Evolutionary conservation across 169 alveolate genomes (phyloP), one percentile per base, ranked within the genome.

Genomic region (Cryptosporidium andersoni): DNA sequence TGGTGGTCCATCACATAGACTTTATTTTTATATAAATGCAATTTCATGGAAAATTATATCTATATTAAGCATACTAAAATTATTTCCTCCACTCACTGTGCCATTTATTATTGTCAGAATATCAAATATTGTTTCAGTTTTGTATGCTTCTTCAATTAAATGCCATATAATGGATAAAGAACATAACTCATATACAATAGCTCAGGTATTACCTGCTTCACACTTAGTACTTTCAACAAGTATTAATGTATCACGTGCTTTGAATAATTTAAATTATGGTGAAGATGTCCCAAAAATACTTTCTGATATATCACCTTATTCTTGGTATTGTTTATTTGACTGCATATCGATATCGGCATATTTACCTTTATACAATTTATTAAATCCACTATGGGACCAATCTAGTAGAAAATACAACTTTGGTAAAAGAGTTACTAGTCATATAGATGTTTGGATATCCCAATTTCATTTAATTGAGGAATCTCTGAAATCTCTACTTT

Each of bases 371-470:
- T 74, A 74, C 34, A 74, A 56, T 40, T 58, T 74, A 45, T 60
- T 74, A 6, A 74, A 74, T 58, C 85, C 85, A 2, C 62, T 74
- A 36, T 74, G 85, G 85, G 74, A 74, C 47, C 85, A 74, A 34
- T 74, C 85, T 1, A 74, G n/a, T 12, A 74, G 67, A 74, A 74
- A 74, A 45, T 58, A 58, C 8, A 74, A 74, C 14, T 45, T 8
- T 5, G 40, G 45, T 11, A 37, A 48, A 4, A 45, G n/a, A 0
- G 25, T 3, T 14, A 74, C 43, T 34, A 68, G 85, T 4, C 62
- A 74, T 47, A 47, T 74, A 25, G 85, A 74, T 42, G 85, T 74
- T 39, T 74, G 85, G 85, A 74, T 58, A 42, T 43, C 63, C 14
- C 85, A 74, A 74, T 74, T 74, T 43, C 85, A 74, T 51, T 3